phyloP scores from a whole-genome alignment of 106 monocot species.

The Hemerocallis citrina region DNA sequence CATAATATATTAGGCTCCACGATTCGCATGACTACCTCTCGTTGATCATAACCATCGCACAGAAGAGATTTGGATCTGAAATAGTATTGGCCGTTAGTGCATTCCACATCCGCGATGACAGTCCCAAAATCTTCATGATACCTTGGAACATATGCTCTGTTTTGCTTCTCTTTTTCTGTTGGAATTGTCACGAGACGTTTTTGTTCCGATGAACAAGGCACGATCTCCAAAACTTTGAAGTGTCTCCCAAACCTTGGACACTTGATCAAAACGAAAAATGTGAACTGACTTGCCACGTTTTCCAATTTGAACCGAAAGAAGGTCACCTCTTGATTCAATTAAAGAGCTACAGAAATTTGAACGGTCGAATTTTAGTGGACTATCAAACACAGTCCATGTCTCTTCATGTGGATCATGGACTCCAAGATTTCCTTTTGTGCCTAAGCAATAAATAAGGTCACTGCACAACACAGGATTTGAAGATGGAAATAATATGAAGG shows the following conservation, averaged over 20 bases:
- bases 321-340: neutral
- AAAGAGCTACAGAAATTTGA: neutral
- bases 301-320: neutral
- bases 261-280: neutral
- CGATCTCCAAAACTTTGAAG: neutral
- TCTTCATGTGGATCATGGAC: constrained; percentile 4
- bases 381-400: neutral
- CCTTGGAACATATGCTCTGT: neutral
- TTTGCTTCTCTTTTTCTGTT: neutral
- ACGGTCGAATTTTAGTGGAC: neutral
- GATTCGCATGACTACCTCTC: no score
- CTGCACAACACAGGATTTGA: constrained; percentile 8
- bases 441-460: constrained; percentile 13
- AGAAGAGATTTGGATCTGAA: no score
- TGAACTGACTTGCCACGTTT: neutral
- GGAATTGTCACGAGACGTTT: neutral
- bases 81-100: neutral
- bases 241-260: neutral
- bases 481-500: neutral
- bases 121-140: neutral
- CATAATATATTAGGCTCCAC: no score
- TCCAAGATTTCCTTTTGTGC: neutral
- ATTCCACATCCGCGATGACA: neutral
- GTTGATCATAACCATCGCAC: no score
- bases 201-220: neutral